Percentiles rank a stretch among this genome's conserved stretches.
These are phyloP conservation scores for Silene vulgaris DNA, from an alignment of 179 eudicot species.

Conservation along the genomic window DNA sequence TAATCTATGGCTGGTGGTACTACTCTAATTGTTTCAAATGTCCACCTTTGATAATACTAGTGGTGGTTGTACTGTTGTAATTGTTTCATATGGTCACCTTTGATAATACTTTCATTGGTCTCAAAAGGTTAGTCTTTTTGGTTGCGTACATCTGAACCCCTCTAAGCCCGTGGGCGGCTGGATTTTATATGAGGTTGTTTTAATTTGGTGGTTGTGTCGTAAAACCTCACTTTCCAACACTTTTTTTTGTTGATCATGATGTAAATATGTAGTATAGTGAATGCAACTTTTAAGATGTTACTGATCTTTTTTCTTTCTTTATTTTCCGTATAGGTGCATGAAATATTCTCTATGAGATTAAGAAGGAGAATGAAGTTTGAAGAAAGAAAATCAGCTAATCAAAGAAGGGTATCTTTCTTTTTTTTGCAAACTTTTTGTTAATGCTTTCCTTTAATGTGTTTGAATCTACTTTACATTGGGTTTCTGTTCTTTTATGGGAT, in stretches of 20 bases:
- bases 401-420: slow-evolving; percentile 51
- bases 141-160: too few species aligned
- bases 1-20: too few species aligned
- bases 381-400: slow-evolving; percentile 56
- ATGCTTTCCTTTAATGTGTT: neutral
- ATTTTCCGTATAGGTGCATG: slow-evolving; percentile 51
- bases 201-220: too few species aligned
- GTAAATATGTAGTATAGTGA: too few species aligned
- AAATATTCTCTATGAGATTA: slow-evolving; percentile 51
- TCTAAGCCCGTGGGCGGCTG: too few species aligned
- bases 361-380: slow-evolving; percentile 56
- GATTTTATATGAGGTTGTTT: too few species aligned
- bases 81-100: neutral
- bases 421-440: slow-evolving; percentile 3
- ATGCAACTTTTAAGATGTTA: neutral
- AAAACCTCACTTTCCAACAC: too few species aligned
- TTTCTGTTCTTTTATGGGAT: neutral
- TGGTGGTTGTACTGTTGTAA: neutral
- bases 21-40: neutral
- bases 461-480: neutral
- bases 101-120: neutral
- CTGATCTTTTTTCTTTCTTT: slow-evolving; percentile 10
- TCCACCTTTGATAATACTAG: neutral
- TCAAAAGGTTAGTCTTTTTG: neutral
- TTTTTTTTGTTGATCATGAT: too few species aligned